phyloP scores from a whole-genome alignment of 306 rosid species.

The Citrullus amarus region DNA sequence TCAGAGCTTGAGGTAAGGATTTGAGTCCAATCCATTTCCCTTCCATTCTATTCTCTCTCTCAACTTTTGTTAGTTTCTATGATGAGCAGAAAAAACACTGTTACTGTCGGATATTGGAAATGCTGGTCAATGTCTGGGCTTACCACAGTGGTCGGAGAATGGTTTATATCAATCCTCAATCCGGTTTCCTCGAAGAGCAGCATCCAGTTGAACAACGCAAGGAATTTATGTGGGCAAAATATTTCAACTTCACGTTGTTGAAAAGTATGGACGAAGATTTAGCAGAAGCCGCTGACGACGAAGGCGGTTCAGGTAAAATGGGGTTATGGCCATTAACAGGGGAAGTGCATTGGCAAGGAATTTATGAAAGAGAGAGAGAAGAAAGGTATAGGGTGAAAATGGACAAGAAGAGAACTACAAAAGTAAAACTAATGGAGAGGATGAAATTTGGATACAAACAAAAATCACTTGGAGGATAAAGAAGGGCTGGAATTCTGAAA shows the following conservation, averaged over 20 bases:
- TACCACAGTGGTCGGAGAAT: constrained; percentile 87
- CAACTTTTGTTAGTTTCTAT: constrained; percentile 4
- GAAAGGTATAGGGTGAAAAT: constrained; percentile 80
- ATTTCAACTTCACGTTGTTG: constrained; percentile 49
- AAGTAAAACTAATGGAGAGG: constrained; percentile 59
- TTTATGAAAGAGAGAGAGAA: constrained; percentile 90
- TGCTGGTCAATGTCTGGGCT: constrained; percentile 93
- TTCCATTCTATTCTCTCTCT: background rate
- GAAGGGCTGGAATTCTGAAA: background rate
- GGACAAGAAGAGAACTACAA: constrained; percentile 88
- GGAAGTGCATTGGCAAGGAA: constrained; percentile 93
- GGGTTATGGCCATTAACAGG: constrained; percentile 96
- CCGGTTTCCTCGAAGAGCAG: constrained; percentile 74
- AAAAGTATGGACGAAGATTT: constrained; percentile 93
- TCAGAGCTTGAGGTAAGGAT: constrained; percentile 49
- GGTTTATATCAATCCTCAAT: constrained; percentile 63
- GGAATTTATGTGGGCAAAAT: constrained; percentile 74
- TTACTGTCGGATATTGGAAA: constrained; percentile 73
- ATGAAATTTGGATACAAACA: constrained; percentile 76
- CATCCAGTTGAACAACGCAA: constrained; percentile 65
- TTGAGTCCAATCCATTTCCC: constrained; percentile 4
- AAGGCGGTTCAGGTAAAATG: constrained; percentile 44
- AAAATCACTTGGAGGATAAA: constrained; percentile 69
- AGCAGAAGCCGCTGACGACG: constrained; percentile 93
- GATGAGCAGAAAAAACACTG: constrained; percentile 62